Base-by-base conservation (phyloP, 1,284 basidiomycete genomes). In the Laetiporus sulphureus region DNA sequence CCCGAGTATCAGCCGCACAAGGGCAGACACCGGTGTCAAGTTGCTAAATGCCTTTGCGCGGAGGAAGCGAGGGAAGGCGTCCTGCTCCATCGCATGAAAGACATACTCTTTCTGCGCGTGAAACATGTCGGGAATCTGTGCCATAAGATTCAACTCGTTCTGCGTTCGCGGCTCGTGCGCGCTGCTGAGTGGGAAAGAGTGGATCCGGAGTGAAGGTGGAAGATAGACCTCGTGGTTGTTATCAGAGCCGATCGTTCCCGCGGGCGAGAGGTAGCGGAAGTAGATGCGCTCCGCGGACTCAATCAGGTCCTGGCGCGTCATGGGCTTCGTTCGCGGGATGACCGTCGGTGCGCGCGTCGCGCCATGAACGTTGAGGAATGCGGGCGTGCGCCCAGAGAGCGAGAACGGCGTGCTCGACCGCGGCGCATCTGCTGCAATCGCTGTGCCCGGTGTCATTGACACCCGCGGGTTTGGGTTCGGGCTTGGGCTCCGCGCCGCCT, bases 21-120 rank as follows among this genome's bases (percentile, higher is more conserved):
- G 75, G 2, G 90, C 82, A 20, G 85, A 88, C 46, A 95, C 75
- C 8, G 93, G 92, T 0, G 94, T 97, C 42, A 99, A 69, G 64
- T 99, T 99, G 31, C 92, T 91, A 59, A 98, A 99, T 7, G 94
- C 93, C 66, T 99, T 99, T 4, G 91, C 83, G 42, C 95, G 78
- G 41, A 99, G 69, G 75, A 99, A 99, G 3, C 93, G 77, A 34
- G 92, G 91, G 71, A 95, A 98, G n/a, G 91, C 89, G 58, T 97
- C 93, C 63, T 93, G 87, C 61, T 97, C 94, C 83, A 97, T 95
- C 4, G 91, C 91, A 41, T 91, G 77, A 73, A 95, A 96, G 58
- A 94, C 92, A 60, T 96, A 97, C 59, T 96, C 91, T 69, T 99
- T 98, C 67, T 98, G 95, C 2, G 83, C 70, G 61, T 98, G 91